Percentiles rank a stretch among this genome's conserved stretches.
These are phyloP conservation scores for Bothia castanella DNA, from an alignment of 1,284 basidiomycete genomes.

Conservation along the genomic window DNA sequence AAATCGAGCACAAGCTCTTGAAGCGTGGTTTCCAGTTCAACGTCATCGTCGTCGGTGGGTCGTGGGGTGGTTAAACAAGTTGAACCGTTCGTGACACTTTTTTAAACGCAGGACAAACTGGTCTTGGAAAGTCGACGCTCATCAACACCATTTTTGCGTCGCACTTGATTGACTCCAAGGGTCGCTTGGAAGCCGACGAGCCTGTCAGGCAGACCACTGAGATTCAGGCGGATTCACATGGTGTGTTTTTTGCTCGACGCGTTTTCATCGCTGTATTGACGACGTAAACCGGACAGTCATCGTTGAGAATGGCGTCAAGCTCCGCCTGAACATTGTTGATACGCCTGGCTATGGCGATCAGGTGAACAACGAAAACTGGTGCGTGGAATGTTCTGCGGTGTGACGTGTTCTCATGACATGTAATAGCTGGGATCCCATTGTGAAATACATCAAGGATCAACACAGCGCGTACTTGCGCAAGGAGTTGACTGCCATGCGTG, in stretches of 20 bases:
- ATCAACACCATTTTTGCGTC: slow-evolving; percentile 99
- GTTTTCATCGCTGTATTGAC: slow-evolving; percentile 6
- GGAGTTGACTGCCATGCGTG: slow-evolving; percentile 97
- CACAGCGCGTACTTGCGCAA: slow-evolving; percentile 98
- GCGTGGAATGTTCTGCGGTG: slow-evolving; percentile 30
- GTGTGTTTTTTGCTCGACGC: slow-evolving; percentile 46
- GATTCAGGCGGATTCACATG: slow-evolving; percentile 92
- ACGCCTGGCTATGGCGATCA: slow-evolving; percentile 99
- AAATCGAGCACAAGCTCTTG: slow-evolving; percentile 98
- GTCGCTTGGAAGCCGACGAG: slow-evolving; percentile 83
- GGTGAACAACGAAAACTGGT: slow-evolving; percentile 99
- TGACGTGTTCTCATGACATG: slow-evolving; percentile 5
- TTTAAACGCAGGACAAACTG: slow-evolving; percentile 76
- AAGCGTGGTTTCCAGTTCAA: slow-evolving; percentile 99
- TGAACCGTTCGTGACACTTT: not conserved
- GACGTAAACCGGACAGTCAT: slow-evolving; percentile 64
- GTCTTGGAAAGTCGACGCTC: slow-evolving; percentile 96
- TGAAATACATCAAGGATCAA: slow-evolving; percentile 99
- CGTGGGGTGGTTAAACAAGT: not conserved
- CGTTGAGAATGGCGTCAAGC: slow-evolving; percentile 92
- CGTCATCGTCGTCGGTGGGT: slow-evolving; percentile 89
- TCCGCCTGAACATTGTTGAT: slow-evolving; percentile 97
- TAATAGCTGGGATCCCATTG: slow-evolving; percentile 92
- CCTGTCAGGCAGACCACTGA: slow-evolving; percentile 92
- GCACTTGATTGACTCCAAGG: slow-evolving; percentile 97